A percentile compares a stretch with the other conserved stretches of the same genome.
phyloP scores from a whole-genome alignment of 495 filamentous ascomycete species.

The Neurospora hispaniola region DNA sequence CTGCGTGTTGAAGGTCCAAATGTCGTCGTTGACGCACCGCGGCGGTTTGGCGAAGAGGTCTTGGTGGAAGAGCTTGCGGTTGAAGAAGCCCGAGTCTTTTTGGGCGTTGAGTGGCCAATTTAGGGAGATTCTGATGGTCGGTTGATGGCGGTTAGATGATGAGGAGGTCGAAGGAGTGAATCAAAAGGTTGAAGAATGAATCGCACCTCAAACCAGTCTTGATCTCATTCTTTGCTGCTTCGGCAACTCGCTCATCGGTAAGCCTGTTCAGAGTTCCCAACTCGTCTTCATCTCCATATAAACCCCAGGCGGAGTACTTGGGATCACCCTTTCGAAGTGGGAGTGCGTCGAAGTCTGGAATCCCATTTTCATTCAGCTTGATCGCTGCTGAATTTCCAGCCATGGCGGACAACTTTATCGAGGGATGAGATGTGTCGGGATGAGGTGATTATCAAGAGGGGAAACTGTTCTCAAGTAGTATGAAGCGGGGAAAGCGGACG shows the following conservation, averaged over 20 bases:
- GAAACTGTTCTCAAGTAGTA: neutral
- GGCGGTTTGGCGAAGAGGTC: constrained; percentile 26
- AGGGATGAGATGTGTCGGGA: neutral
- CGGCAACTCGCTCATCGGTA: constrained; percentile 30
- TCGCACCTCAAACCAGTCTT: constrained; percentile 31
- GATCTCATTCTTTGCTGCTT: constrained; percentile 40
- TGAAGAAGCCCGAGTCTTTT: constrained; percentile 25
- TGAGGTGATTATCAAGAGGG: too few species aligned
- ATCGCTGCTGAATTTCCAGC: neutral
- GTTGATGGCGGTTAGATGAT: too few species aligned
- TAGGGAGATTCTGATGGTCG: constrained; percentile 16
- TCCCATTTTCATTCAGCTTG: constrained; percentile 31
- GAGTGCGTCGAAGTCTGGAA: constrained; percentile 34
- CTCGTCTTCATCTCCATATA: constrained; percentile 39
- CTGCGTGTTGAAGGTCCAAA: constrained; percentile 53
- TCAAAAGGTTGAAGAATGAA: too few species aligned
- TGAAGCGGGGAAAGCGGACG: neutral
- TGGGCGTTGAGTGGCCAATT: constrained; percentile 37
- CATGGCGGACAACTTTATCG: neutral
- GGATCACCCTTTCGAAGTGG: constrained; percentile 32
- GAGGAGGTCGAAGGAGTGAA: too few species aligned
- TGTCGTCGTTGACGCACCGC: constrained; percentile 45
- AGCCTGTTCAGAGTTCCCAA: constrained; percentile 39
- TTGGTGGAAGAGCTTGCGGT: constrained; percentile 30
- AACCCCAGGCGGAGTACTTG: constrained; percentile 35